Conservation (phyloP, 2,329 filamentous ascomycete genomes). For the Fusarium sp. region DNA sequence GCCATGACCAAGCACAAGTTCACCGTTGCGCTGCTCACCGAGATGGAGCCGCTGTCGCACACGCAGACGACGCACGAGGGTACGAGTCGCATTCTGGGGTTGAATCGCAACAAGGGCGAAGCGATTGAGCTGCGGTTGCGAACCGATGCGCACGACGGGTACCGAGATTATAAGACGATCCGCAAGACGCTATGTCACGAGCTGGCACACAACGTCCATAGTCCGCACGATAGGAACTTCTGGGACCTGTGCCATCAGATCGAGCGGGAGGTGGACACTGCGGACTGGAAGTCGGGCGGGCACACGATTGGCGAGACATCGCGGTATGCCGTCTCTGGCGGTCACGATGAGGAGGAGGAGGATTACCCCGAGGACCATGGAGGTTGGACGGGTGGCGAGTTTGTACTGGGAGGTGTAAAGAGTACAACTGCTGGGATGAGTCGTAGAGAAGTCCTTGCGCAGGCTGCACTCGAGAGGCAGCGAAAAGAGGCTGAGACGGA, state of each 20-base stretch:
- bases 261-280: constrained; percentile 83
- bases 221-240: constrained; percentile 85
- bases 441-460: constrained; percentile 79
- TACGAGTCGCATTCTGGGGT: constrained; percentile 79
- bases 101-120: constrained; percentile 89
- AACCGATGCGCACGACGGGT: constrained; percentile 95
- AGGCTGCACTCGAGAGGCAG: constrained; percentile 53
- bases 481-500: constrained; percentile 50
- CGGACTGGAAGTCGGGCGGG: constrained; percentile 81
- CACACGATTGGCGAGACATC: constrained; percentile 72
- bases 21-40: constrained; percentile 85
- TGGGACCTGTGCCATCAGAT: constrained; percentile 91
- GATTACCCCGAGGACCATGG: constrained; percentile 68
- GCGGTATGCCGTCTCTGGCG: constrained; percentile 65
- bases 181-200: constrained; percentile 95
- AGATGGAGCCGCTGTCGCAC: constrained; percentile 91
- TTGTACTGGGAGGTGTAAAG: constrained; percentile 71
- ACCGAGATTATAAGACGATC: constrained; percentile 91
- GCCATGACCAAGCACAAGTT: constrained; percentile 89
- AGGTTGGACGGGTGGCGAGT: constrained; percentile 83
- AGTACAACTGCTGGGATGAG: constrained; percentile 64
- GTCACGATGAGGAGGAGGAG: constrained; percentile 60
- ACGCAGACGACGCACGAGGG: constrained; percentile 77
- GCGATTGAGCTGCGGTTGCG: constrained; percentile 89
- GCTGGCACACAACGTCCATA: constrained; percentile 89